Conservation (phyloP, 2,329 filamentous ascomycete species). For the Pestalotiopsis fici region DNA sequence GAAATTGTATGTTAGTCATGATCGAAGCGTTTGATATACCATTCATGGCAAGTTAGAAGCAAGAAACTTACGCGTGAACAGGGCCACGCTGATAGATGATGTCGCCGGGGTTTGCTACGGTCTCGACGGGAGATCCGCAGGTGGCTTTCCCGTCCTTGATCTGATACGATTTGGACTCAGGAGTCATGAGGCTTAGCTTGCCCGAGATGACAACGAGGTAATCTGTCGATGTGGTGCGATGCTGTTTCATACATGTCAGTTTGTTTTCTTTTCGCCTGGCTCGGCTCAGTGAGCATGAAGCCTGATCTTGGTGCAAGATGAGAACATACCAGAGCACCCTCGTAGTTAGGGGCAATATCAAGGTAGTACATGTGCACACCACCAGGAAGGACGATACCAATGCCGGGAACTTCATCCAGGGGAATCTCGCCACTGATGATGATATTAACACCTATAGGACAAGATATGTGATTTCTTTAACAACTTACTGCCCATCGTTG, state of each 20-base stretch:
- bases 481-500: constrained; percentile 72
- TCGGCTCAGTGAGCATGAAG: background rate
- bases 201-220: constrained; percentile 30
- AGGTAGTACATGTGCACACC: constrained; percentile 27
- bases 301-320: background rate
- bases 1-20: background rate
- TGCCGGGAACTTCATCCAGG: constrained; percentile 26
- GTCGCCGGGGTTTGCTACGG: constrained; percentile 26
- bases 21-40: no score
- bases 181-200: constrained; percentile 27
- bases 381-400: constrained; percentile 31
- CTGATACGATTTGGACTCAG: constrained; percentile 19
- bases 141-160: constrained; percentile 23
- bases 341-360: constrained; percentile 23
- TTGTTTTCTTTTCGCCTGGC: background rate
- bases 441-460: background rate
- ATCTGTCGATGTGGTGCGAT: constrained; percentile 32
- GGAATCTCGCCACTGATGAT: constrained; percentile 20
- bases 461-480: background rate
- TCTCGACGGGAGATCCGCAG: constrained; percentile 25
- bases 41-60: no score
- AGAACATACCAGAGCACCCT: constrained; percentile 24
- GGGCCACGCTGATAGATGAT: constrained; percentile 30
- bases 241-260: constrained; percentile 17
- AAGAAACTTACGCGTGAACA: constrained; percentile 32